Base-by-base conservation (phyloP, 225 moss, liverwort and hornwort species). In the Physcomitrellopsis africana region DNA sequence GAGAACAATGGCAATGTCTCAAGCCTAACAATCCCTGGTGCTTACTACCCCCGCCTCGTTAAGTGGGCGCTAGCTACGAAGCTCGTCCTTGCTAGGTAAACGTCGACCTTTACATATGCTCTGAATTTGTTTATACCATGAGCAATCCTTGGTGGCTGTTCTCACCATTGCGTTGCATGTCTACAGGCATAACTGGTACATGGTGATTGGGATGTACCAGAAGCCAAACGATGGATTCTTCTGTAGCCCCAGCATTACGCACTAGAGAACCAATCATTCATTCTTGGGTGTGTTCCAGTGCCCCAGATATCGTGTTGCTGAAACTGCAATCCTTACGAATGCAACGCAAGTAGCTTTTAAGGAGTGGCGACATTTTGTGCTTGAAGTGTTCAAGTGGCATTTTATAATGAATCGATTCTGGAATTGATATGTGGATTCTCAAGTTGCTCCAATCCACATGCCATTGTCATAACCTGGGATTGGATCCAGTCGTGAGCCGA, bases 51-150 rank as follows among this genome's bases (percentile, higher is more conserved):
- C 67, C 77, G 74, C 56, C 82, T 86, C 45, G 74, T 86, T 63
- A 79, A 41, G n/a, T 86, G 82, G 86, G 86, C 82, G 5, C 86
- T 86, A 3, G 74, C 77, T 9, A 51, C 86, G 56, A 79, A 80
- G 57, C 79, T 86, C 43, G 18, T 55, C 61, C 85, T 82, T 60
- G 82, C 79, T 57, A 79, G 76, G 85, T 82, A 70, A 71, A 13
- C 76, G 32, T 10, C 60, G 13, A 49, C 15, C 19, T 27, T 32
- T 18, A 1, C 37, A 12, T 41, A 22, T 8, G 3, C 20, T 20
- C 64, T 11, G 16, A 20, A 54, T 41, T 37, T 42, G 29, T 16
- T 49, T 0, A 10, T 18, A 72, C 8, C 16, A 8, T 59, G 14
- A 10, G 17, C 3, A 32, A 46, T 22, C 48, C 2, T 64, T 69